These are phyloP conservation scores for Phytopythium delawarense DNA, from an alignment of 352 stramenopile species.

Conservation along the genomic window DNA sequence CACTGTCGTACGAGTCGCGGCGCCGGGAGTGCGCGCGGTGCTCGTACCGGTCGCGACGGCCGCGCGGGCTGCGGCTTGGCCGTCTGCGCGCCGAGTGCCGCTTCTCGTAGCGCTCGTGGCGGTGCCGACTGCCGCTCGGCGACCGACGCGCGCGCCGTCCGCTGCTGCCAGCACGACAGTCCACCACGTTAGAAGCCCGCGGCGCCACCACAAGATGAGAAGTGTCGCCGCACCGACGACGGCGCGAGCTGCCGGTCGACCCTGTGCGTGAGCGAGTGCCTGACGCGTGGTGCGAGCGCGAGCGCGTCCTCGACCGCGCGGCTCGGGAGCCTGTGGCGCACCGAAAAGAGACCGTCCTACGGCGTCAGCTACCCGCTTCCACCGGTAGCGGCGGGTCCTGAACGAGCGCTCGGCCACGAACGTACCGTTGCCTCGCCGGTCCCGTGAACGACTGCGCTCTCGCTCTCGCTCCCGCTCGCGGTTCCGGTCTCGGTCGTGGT, in stretches of 20 bases:
- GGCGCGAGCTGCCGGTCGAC: slow-evolving; percentile 19
- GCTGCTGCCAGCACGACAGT: slow-evolving; percentile 9
- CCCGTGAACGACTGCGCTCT: not conserved
- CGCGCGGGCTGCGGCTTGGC: not conserved
- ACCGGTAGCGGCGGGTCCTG: not conserved
- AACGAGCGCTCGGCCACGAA: not conserved
- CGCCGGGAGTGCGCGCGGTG: slow-evolving; percentile 20
- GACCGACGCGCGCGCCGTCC: slow-evolving; percentile 16
- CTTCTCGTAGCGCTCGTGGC: slow-evolving; percentile 13
- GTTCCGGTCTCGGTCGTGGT: slow-evolving; percentile 4
- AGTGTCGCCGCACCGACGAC: slow-evolving; percentile 13
- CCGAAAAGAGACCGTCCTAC: not conserved
- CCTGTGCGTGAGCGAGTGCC: slow-evolving; percentile 19
- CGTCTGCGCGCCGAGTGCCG: not conserved
- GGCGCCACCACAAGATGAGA: not conserved
- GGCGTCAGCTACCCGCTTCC: no score
- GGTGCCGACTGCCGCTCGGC: slow-evolving; percentile 16
- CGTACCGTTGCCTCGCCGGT: slow-evolving; percentile 6
- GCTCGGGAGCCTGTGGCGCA: not conserved
- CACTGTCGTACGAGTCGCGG: slow-evolving; percentile 26
- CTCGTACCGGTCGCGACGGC: slow-evolving; percentile 8
- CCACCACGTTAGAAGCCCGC: not conserved
- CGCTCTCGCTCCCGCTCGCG: not conserved
- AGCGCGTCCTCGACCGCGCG: slow-evolving; percentile 3
- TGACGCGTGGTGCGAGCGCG: not conserved